Evolutionary conservation across 1,139 yeast genomes (phyloP).

Genomic region (Wickerhamomyces sp.): DNA sequence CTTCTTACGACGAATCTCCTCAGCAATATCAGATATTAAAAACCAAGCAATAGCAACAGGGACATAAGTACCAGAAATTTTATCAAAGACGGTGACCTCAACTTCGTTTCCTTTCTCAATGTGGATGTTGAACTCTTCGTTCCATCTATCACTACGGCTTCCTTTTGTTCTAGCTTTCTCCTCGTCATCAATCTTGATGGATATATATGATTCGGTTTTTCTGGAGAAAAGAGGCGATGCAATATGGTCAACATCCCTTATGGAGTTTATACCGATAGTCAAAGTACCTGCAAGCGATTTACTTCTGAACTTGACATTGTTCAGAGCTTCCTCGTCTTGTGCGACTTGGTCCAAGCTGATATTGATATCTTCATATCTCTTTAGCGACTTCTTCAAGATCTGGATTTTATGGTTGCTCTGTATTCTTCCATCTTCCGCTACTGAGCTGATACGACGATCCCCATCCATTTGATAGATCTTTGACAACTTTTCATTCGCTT

Average conservation of each 20-base stretch:
- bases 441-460: conserved; percentile 77
- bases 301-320: conserved; percentile 66
- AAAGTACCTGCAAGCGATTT: conserved; percentile 81
- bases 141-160: conserved; percentile 77
- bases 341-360: conserved; percentile 41
- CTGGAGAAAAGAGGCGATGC: conserved; percentile 75
- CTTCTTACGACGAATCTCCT: conserved; percentile 86
- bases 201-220: conserved; percentile 74
- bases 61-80: conserved; percentile 53
- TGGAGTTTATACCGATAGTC: conserved; percentile 62
- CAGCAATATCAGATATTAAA: conserved; percentile 83
- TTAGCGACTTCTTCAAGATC: conserved; percentile 74
- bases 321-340: conserved; percentile 58
- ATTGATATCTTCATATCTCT: conserved; percentile 86
- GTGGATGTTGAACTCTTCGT: conserved; percentile 72
- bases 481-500: conserved; percentile 85
- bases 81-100: conserved; percentile 83
- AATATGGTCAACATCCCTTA: conserved; percentile 89
- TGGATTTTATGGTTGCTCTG: conserved; percentile 87
- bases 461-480: conserved; percentile 87
- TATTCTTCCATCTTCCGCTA: conserved; percentile 81
- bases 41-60: conserved; percentile 97
- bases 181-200: conserved; percentile 82
- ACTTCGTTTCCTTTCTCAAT: conserved; percentile 91
- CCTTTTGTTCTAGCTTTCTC: conserved; percentile 71